These are phyloP conservation scores for Suillus luteus DNA, from an alignment of 768 basidiomycete species.

Conservation along the genomic window DNA sequence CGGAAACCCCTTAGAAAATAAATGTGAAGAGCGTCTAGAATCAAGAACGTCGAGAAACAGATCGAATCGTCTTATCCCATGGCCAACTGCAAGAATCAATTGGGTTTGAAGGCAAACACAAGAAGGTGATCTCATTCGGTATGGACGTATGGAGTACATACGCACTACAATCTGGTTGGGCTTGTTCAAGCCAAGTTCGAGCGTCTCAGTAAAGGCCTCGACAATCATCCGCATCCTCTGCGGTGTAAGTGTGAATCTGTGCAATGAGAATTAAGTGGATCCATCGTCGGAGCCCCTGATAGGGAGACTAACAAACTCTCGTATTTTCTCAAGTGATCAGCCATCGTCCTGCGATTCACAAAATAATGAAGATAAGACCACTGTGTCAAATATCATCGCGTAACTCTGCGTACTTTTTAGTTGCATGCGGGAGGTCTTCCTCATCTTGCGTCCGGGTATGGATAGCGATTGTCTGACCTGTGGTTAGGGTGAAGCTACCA, in stretches of 20 bases:
- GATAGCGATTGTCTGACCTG: slow-evolving; percentile 79
- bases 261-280: slow-evolving; percentile 10
- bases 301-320: slow-evolving; percentile 70
- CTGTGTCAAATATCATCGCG: not conserved
- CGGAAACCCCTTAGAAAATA: not conserved
- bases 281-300: slow-evolving; percentile 18
- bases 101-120: slow-evolving; percentile 14
- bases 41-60: not conserved
- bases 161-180: slow-evolving; percentile 85
- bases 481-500: slow-evolving; percentile 69
- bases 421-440: slow-evolving; percentile 88
- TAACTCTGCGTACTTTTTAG: slow-evolving; percentile 69
- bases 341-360: slow-evolving; percentile 69
- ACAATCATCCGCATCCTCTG: slow-evolving; percentile 97
- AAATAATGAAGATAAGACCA: slow-evolving; percentile 8
- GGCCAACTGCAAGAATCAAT: not conserved
- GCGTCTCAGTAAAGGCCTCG: slow-evolving; percentile 90
- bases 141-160: slow-evolving; percentile 22
- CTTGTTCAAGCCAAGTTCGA: slow-evolving; percentile 85
- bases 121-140: slow-evolving; percentile 7
- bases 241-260: slow-evolving; percentile 82
- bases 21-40: not conserved
- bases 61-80: not conserved
- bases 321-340: slow-evolving; percentile 89
- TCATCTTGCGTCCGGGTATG: slow-evolving; percentile 89